A percentile compares a stretch with the other conserved stretches of the same genome.
Conservation (phyloP, 352 stramenopile species). For the Phytophthora hybrid region DNA sequence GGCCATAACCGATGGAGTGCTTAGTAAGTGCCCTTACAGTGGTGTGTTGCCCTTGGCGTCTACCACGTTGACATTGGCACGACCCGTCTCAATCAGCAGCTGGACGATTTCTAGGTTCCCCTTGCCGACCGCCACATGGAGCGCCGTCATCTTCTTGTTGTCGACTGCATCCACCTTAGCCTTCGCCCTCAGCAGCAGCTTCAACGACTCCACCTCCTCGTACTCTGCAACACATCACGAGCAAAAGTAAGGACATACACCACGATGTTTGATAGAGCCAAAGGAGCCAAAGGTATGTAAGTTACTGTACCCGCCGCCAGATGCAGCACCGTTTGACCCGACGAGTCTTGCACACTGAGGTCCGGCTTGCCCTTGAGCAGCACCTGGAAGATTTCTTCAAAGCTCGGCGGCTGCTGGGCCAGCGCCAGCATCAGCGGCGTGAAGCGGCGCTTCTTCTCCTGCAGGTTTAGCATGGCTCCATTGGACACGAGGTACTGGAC, state of each 20-base stretch:
- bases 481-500: constrained; percentile 76
- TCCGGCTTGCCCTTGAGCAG: constrained; percentile 80
- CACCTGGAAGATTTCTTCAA: constrained; percentile 69
- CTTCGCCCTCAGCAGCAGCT: constrained; percentile 68
- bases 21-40: constrained; percentile 46
- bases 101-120: constrained; percentile 68
- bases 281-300: neutral
- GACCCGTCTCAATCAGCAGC: constrained; percentile 67
- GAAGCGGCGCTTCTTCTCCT: constrained; percentile 83
- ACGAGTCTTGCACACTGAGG: constrained; percentile 66
- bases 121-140: constrained; percentile 73
- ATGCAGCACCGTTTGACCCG: constrained; percentile 72
- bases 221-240: constrained; percentile 51
- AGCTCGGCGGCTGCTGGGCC: constrained; percentile 71
- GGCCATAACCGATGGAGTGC: too few species aligned
- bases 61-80: constrained; percentile 62
- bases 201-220: constrained; percentile 63
- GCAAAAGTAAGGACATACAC: neutral
- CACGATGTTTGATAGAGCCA: neutral
- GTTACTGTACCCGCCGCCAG: constrained; percentile 60
- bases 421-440: constrained; percentile 81
- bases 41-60: constrained; percentile 77
- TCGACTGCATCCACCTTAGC: constrained; percentile 70
- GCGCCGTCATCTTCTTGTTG: constrained; percentile 79
- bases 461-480: constrained; percentile 71